A percentile compares a stretch with the other conserved stretches of the same genome.
Evolutionary conservation across 768 basidiomycete genomes (phyloP).

Genomic region (Terana coerulea): DNA sequence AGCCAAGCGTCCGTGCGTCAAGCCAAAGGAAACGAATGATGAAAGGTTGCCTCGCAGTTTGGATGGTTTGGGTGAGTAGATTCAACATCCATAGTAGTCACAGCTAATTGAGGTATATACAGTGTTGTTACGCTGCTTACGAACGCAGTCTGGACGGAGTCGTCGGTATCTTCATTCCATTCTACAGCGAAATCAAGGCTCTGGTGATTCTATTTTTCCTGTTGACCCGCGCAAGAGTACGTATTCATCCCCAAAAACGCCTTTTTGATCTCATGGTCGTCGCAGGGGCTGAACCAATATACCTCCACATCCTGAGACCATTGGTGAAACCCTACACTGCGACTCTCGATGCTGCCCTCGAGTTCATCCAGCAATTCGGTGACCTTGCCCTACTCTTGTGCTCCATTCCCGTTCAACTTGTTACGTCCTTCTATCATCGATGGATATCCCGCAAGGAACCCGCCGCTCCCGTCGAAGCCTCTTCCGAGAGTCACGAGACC

Average conservation of each 20-base stretch:
- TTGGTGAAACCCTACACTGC: conserved; percentile 69
- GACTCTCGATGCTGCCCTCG: conserved; percentile 62
- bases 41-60: conserved; percentile 80
- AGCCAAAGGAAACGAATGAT: conserved; percentile 79
- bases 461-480: neutral
- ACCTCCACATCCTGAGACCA: conserved; percentile 76
- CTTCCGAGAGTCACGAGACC: too few species aligned
- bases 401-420: conserved; percentile 35
- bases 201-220: conserved; percentile 70
- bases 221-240: conserved; percentile 68
- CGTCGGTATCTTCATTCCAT: conserved; percentile 71
- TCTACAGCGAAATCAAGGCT: conserved; percentile 81
- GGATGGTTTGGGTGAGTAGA: conserved; percentile 77
- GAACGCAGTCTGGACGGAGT: conserved; percentile 64
- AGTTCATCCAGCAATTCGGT: conserved; percentile 56
- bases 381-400: conserved; percentile 51
- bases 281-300: conserved; percentile 85
- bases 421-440: conserved; percentile 20
- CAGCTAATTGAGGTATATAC: conserved; percentile 13
- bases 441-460: neutral
- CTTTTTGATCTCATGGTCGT: neutral
- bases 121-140: conserved; percentile 68
- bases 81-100: neutral
- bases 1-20: conserved; percentile 62
- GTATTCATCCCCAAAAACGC: conserved; percentile 7